Evolutionary conservation across 805 yeast genomes (phyloP).

Genomic region (Brettanomyces naardenensis): DNA sequence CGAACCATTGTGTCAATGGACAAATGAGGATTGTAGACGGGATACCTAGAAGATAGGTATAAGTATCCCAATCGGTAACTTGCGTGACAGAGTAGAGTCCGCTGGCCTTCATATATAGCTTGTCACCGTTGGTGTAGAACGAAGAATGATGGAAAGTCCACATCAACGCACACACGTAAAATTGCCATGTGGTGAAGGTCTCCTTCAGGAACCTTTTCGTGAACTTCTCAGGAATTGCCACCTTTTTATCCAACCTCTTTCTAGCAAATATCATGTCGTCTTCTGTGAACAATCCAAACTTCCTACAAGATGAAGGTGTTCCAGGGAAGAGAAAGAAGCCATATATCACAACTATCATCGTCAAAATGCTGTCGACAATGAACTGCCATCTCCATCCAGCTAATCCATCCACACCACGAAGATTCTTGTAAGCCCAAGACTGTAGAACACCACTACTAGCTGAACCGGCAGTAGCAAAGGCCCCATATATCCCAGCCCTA

Average conservation of each 20-base stretch:
- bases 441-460: constrained; percentile 58
- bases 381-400: constrained; percentile 72
- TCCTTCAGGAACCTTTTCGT: constrained; percentile 34
- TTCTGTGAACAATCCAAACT: constrained; percentile 31
- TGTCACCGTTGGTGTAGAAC: constrained; percentile 20
- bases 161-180: constrained; percentile 14
- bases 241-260: constrained; percentile 31
- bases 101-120: constrained; percentile 19
- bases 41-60: constrained; percentile 10
- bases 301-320: constrained; percentile 25
- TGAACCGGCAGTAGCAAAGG: constrained; percentile 29
- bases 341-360: constrained; percentile 49
- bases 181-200: constrained; percentile 36
- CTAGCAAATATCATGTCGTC: constrained; percentile 37
- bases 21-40: constrained; percentile 21
- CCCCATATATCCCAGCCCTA: constrained; percentile 15
- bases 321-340: constrained; percentile 58
- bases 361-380: constrained; percentile 55
- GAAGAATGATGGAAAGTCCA: constrained; percentile 28
- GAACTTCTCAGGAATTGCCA: constrained; percentile 32
- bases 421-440: constrained; percentile 39
- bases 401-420: constrained; percentile 45
- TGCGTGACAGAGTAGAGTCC: constrained; percentile 6
- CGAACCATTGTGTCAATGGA: constrained; percentile 33
- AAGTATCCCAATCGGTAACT: constrained; percentile 14